Evolutionary conservation across 2,329 filamentous ascomycete species (phyloP), one percentile per base, ranked within the genome.

Genomic region (Neoscytalidium dimidiatum): DNA sequence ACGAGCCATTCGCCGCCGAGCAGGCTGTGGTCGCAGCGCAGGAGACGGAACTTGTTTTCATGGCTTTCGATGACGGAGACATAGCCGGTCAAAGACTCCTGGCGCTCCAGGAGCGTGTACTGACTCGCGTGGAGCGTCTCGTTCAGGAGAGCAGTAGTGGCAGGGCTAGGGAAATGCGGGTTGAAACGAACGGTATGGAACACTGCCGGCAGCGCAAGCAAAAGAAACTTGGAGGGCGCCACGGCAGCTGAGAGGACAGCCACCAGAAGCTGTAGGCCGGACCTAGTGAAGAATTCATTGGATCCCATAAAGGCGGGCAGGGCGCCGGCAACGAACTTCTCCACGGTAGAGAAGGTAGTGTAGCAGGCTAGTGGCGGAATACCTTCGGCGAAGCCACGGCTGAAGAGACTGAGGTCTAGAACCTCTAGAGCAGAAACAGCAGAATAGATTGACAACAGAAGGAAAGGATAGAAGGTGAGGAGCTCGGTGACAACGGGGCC

Each of bases 21-120:
- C 33, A 99, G 83, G 72, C 93, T 97, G 77, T 99, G 95, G 72
- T 98, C 95, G 75, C 93, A 97, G 66, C 95, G 88, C 84, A 99
- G 86, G 17, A 94, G 87, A 1, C 93, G 86, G 78, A 92, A 97
- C 1, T 88, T 86, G 43, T 87, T 83, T 4, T 88, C 79, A 7
- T 84, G 74, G 74, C 88, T 95, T 69, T 99, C 92, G 28, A 97
- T 75, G 1, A 99, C 92, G 0, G 94, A 97, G 48, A 99, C 83
- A 73, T 99, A 98, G 6, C 95, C 95, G 0, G 95, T 98, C 56
- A 90, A 78, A 0, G 93, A 97, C 77, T 98, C 95, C 69, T 86
- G 84, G 11, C 95, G 88, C 53, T 93, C 94, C 49, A 98, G 75
- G 1, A 98, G 79, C 1, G 86, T 85, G 85, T 90, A 98, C 17